Percentiles rank a stretch among this genome's conserved stretches.
Evolutionary conservation across 768 basidiomycete species (phyloP).

Genomic region (Calocybe cyanea): DNA sequence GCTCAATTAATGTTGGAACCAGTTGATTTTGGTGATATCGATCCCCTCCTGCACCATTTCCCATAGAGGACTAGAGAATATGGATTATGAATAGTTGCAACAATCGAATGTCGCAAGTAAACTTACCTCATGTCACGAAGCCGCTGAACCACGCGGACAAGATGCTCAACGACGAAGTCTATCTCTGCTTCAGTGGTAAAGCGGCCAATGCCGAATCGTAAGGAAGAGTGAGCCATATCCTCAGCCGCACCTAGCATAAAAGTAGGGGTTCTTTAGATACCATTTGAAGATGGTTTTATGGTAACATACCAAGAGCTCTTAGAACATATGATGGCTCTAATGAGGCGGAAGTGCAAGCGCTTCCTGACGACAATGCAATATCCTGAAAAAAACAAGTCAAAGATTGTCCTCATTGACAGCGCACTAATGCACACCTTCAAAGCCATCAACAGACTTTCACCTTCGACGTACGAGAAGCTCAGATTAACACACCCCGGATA

Average conservation of each 20-base stretch:
- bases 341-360: conserved; percentile 97
- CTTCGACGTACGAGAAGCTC: conserved; percentile 95
- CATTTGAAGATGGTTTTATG: neutral
- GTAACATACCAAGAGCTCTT: conserved; percentile 73
- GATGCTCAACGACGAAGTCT: conserved; percentile 88
- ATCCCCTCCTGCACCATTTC: conserved; percentile 99
- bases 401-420: neutral
- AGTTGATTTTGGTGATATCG: conserved; percentile 91
- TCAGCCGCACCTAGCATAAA: conserved; percentile 85
- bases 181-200: conserved; percentile 98
- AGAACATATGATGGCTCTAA: conserved; percentile 98
- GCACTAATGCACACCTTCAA: conserved; percentile 61
- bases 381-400: conserved; percentile 47
- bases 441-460: conserved; percentile 96
- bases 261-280: conserved; percentile 4
- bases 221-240: conserved; percentile 97
- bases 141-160: conserved; percentile 79
- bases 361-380: conserved; percentile 95
- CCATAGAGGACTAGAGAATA: conserved; percentile 76
- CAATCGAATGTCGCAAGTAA: conserved; percentile 1
- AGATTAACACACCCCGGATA: conserved; percentile 97
- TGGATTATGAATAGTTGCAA: conserved; percentile 10
- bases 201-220: conserved; percentile 95
- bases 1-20: conserved; percentile 77
- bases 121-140: conserved; percentile 90